Evolutionary conservation across 2,329 filamentous ascomycete species (phyloP).

Genomic region (Exophiala spinifera): DNA sequence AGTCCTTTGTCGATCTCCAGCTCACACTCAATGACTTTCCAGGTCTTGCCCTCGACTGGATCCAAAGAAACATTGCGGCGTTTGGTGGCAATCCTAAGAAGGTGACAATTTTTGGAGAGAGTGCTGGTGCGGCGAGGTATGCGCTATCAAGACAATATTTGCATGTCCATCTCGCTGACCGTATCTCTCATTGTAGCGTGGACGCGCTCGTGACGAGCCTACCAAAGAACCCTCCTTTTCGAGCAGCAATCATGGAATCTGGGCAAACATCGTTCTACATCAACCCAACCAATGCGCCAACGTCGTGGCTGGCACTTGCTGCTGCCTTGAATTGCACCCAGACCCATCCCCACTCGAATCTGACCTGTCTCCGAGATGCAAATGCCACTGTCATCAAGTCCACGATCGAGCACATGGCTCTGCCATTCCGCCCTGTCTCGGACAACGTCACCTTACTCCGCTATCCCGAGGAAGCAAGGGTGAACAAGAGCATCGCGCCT

Average conservation of each 20-base stretch:
- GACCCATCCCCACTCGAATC: slow-evolving; percentile 1
- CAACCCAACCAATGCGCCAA: slow-evolving; percentile 7
- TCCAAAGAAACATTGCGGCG: slow-evolving; percentile 37
- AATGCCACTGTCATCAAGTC: slow-evolving; percentile 23
- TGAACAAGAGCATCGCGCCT: slow-evolving; percentile 37
- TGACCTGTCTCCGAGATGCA: slow-evolving; percentile 26
- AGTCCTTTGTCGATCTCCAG: background rate
- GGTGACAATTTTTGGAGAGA: slow-evolving; percentile 41
- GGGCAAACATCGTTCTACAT: slow-evolving; percentile 27
- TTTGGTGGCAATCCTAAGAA: slow-evolving; percentile 37
- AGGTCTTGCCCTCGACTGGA: slow-evolving; percentile 38
- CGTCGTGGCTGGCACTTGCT: slow-evolving; percentile 16
- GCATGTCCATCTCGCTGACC: background rate
- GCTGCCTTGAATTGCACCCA: slow-evolving; percentile 16
- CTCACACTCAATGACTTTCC: background rate
- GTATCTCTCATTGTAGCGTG: slow-evolving; percentile 10
- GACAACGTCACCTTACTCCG: slow-evolving; percentile 23
- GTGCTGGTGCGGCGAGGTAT: slow-evolving; percentile 32
- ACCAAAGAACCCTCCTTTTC: slow-evolving; percentile 29
- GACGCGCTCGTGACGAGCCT: slow-evolving; percentile 28
- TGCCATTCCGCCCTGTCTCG: slow-evolving; percentile 21
- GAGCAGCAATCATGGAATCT: slow-evolving; percentile 33
- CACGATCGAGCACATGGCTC: slow-evolving; percentile 20
- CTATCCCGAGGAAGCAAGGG: slow-evolving; percentile 15
- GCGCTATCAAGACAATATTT: background rate